Evolutionary conservation across 2,329 filamentous ascomycete species (phyloP).

Genomic region (Teratosphaeria zuluensis): DNA sequence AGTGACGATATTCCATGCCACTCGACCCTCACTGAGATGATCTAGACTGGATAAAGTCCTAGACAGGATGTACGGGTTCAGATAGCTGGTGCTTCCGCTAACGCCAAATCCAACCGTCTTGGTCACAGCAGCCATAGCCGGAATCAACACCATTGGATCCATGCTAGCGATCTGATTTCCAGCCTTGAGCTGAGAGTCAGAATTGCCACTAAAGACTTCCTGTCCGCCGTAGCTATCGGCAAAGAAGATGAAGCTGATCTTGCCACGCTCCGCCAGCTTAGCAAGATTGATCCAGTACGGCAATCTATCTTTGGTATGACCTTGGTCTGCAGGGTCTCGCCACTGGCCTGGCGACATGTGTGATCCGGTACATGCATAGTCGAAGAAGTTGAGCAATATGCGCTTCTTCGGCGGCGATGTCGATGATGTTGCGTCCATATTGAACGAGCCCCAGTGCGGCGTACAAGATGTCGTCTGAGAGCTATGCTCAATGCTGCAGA

Average conservation of each 20-base stretch:
- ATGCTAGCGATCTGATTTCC: slow-evolving; percentile 47
- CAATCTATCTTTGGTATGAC: slow-evolving; percentile 49
- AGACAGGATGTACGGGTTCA: slow-evolving; percentile 58
- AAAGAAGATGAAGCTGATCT: slow-evolving; percentile 56
- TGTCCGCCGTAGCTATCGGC: slow-evolving; percentile 58
- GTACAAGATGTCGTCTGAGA: not conserved
- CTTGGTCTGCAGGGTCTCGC: slow-evolving; percentile 53
- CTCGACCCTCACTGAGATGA: slow-evolving; percentile 54
- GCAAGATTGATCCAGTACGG: slow-evolving; percentile 57
- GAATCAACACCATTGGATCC: not conserved
- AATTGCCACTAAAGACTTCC: slow-evolving; percentile 57
- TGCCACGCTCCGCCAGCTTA: slow-evolving; percentile 51
- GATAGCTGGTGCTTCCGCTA: slow-evolving; percentile 58
- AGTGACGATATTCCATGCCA: slow-evolving; percentile 48
- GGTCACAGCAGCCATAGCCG: not conserved
- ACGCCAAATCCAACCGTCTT: slow-evolving; percentile 52
- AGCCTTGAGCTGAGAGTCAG: slow-evolving; percentile 50
- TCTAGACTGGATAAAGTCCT: slow-evolving; percentile 57
- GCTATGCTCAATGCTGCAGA: not conserved
- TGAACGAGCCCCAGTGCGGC: not conserved
- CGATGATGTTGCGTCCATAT: slow-evolving; percentile 28
- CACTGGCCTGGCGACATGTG: slow-evolving; percentile 55
- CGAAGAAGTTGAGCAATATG: slow-evolving; percentile 3
- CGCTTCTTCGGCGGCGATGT: not conserved
- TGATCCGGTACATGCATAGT: slow-evolving; percentile 24